Evolutionary conservation across 2,329 filamentous ascomycete species (phyloP), one percentile per base, ranked within the genome.

Genomic region (Aspergillus novoparasiticus): DNA sequence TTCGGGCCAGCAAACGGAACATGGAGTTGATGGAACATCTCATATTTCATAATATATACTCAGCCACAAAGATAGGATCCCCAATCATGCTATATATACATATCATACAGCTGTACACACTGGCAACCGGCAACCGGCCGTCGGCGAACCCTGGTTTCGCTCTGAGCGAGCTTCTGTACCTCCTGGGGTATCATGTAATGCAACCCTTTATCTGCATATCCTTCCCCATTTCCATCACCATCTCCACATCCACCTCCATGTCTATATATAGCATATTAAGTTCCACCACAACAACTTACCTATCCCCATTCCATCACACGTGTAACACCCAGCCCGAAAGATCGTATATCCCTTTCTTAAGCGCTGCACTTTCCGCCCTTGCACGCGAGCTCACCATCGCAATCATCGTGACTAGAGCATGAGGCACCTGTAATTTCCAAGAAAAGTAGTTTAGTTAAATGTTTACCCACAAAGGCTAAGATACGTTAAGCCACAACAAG

Each of bases 1-100:
- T 76, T 76, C 55, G 74, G 73, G n/a, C 73, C 73, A 30, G 50
- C 66, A 19, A 74, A 73, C 65, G 71, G 71, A 48, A 74, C 73
- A 1, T 74, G 70, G 72, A 69, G 50, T 62, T 69, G 54, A 69
- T 30, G 30, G 9, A 54, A 6, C 9, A 23, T 36, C 19, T 14
- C 2, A 21, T 19, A 51, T 26, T 30, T 30, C 21, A 10, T 21
- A 32, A 51, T 28, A 32, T n/a, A 30, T 51, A 51, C 12, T n/a
- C 14, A 32, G 28, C 28, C 23, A n/a, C 12, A 46, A 8, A 5
- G 12, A 2, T n/a, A 11, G 43, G 43, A 5, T 10, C 2, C 14
- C 9, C 43, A 23, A 4, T 14, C 21, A 14, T 46, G 43, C 43
- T 46, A 46, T 46, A 45, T 45, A 46, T 46, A 46, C 41, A 45